Evolutionary conservation across 148 eudicot genomes (phyloP).

Genomic region (Bassia scoparia): DNA sequence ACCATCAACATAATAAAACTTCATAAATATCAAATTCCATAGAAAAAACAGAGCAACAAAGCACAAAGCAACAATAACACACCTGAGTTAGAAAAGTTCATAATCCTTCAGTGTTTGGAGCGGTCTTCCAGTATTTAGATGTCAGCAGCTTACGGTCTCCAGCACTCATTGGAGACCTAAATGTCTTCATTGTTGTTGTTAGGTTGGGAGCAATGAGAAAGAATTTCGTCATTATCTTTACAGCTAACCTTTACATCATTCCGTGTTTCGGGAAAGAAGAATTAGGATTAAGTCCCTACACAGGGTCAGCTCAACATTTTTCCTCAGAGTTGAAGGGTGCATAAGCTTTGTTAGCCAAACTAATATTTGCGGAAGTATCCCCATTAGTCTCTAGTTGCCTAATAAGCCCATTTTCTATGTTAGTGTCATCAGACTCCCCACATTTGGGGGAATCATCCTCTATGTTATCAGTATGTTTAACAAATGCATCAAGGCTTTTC

Average conservation of each 20-base stretch:
- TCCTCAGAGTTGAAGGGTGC: conserved; percentile 39
- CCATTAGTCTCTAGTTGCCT: conserved; percentile 34
- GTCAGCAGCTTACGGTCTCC: conserved; percentile 62
- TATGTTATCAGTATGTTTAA: conserved; percentile 27
- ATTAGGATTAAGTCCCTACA: conserved; percentile 47
- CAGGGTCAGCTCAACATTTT: conserved; percentile 57
- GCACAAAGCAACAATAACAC: conserved; percentile 27
- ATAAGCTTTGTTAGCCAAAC: conserved; percentile 39
- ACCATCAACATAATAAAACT: neutral
- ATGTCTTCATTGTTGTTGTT: conserved; percentile 52
- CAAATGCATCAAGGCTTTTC: conserved; percentile 33
- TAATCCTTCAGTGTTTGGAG: conserved; percentile 65
- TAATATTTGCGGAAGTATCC: conserved; percentile 35
- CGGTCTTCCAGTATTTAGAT: conserved; percentile 74
- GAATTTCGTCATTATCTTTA: conserved; percentile 96
- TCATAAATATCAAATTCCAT: neutral
- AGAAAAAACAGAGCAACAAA: conserved; percentile 13
- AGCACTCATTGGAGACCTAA: conserved; percentile 38
- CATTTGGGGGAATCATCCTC: conserved; percentile 37
- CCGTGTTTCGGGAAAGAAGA: conserved; percentile 46
- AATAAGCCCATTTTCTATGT: conserved; percentile 37
- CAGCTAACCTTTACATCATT: conserved; percentile 57
- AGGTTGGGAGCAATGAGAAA: conserved; percentile 47
- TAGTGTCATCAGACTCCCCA: conserved; percentile 40
- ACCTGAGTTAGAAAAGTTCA: conserved; percentile 53